phyloP scores from a whole-genome alignment of 176 grass and related monocot genomes.

The Tillandsia leiboldiana region DNA sequence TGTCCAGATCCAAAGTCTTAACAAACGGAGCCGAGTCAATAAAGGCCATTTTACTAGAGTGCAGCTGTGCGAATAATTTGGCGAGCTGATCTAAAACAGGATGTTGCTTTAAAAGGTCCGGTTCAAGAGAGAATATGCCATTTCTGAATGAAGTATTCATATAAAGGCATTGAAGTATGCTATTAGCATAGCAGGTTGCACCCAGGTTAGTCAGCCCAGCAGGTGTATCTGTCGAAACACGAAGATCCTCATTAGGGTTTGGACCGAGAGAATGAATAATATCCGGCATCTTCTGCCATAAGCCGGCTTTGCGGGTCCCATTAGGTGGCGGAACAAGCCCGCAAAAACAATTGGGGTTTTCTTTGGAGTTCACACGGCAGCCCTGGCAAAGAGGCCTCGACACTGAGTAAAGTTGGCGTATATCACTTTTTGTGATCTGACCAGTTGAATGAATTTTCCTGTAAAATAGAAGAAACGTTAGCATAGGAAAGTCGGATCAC shows the following conservation, averaged over 20 bases:
- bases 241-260: conserved; percentile 66
- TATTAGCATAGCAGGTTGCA: conserved; percentile 94
- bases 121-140: conserved; percentile 78
- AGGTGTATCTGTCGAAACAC: conserved; percentile 48
- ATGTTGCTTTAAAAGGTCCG: conserved; percentile 52
- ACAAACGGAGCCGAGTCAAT: conserved; percentile 90
- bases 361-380: conserved; percentile 87
- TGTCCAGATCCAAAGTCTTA: conserved; percentile 71
- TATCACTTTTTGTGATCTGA: conserved; percentile 41
- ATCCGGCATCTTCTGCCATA: conserved; percentile 78
- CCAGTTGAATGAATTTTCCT: conserved; percentile 89
- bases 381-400: conserved; percentile 56
- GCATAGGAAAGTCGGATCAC: neutral
- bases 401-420: conserved; percentile 64
- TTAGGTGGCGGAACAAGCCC: conserved; percentile 59
- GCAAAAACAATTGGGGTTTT: conserved; percentile 89
- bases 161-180: conserved; percentile 97
- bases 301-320: conserved; percentile 50
- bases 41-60: conserved; percentile 76
- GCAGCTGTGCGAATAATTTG: conserved; percentile 65
- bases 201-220: conserved; percentile 94
- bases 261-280: conserved; percentile 53
- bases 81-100: conserved; percentile 84
- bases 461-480: conserved; percentile 10
- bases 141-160: conserved; percentile 80